Evolutionary conservation across 139 green algal species (phyloP).

Genomic region (Microglena sp.): DNA sequence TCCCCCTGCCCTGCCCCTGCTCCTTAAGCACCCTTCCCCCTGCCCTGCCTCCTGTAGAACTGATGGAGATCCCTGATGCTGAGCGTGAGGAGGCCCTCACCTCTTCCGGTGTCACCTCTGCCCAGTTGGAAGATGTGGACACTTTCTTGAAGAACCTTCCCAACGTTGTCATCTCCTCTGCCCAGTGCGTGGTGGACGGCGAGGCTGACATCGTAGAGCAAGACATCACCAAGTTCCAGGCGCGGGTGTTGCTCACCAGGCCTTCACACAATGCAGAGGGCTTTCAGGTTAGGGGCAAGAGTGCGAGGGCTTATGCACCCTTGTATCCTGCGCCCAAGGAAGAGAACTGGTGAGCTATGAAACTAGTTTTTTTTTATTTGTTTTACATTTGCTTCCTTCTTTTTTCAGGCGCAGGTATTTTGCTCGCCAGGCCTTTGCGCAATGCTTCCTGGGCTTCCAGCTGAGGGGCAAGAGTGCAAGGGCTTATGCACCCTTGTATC

Average conservation of each 20-base stretch:
- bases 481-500: no score
- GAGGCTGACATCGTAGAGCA: conserved; percentile 62
- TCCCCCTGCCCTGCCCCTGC: no score
- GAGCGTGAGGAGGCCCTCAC: conserved; percentile 30
- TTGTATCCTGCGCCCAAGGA: conserved; percentile 44
- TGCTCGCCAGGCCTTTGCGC: no score
- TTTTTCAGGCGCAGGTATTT: no score
- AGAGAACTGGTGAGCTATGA: conserved; percentile 53
- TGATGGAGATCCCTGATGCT: conserved; percentile 31
- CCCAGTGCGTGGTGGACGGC: conserved; percentile 37
- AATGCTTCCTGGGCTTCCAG: no score
- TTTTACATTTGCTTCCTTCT: no score
- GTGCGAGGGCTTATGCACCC: conserved; percentile 57
- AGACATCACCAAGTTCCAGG: conserved; percentile 56
- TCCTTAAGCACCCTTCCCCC: no score
- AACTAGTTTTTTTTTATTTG: neutral
- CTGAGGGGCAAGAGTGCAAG: no score
- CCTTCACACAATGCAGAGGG: conserved; percentile 34
- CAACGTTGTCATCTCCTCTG: conserved; percentile 15
- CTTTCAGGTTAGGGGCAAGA: conserved; percentile 31
- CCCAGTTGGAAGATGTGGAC: conserved; percentile 45
- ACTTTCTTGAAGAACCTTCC: conserved; percentile 50
- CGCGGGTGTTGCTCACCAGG: conserved; percentile 50
- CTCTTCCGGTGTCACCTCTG: conserved; percentile 24
- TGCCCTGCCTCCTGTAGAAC: conserved; percentile 30